These are phyloP conservation scores for Capsicum chinense DNA, from an alignment of 257 asterid genomes.

Conservation along the genomic window DNA sequence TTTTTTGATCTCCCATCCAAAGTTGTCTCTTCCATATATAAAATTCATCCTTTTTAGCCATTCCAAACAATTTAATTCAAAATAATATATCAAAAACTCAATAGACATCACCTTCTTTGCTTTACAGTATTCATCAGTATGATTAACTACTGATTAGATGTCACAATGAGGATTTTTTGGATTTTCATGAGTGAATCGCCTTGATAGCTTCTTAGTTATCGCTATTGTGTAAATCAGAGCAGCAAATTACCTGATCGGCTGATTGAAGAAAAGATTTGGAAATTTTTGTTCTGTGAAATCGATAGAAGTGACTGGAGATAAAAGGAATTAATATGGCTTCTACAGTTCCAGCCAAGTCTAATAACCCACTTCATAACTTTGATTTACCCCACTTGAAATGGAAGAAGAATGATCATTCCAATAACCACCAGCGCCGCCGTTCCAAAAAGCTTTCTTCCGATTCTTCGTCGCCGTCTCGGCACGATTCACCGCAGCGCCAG, in stretches of 20 bases:
- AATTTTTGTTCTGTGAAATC: not conserved
- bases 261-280: constrained; percentile 5
- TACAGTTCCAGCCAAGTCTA: constrained; percentile 64
- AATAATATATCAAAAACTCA: no score
- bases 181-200: not conserved
- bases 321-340: constrained; percentile 38
- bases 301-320: not conserved
- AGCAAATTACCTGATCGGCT: not conserved
- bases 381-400: constrained; percentile 64
- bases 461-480: constrained; percentile 26
- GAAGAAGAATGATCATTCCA: constrained; percentile 57
- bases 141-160: no score
- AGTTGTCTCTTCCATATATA: no score
- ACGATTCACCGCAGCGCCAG: not conserved
- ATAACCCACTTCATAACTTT: constrained; percentile 70
- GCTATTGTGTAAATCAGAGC: not conserved
- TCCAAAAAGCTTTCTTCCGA: constrained; percentile 39
- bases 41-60: no score
- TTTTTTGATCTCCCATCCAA: no score
- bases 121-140: no score
- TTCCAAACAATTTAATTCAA: no score
- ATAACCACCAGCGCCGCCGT: constrained; percentile 58
- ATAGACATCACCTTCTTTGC: no score
- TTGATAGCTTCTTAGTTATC: not conserved
- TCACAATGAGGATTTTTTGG: not conserved